Conservation (phyloP, 495 filamentous ascomycete species). For the Aspergillus bertholletiae region DNA sequence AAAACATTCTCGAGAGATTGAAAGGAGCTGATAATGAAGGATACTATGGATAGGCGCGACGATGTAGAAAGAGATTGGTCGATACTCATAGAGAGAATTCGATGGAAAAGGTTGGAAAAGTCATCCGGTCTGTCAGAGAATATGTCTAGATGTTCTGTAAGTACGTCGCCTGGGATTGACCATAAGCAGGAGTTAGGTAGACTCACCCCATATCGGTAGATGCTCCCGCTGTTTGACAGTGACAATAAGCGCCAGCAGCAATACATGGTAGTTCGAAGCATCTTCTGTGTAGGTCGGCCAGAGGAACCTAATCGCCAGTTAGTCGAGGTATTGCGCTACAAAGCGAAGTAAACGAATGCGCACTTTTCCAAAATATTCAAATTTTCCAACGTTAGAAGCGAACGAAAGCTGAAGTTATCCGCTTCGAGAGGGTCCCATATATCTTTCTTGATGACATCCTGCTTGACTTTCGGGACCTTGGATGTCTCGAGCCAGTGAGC, state of each 20-base stretch:
- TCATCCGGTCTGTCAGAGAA: conserved; percentile 75
- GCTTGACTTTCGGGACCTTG: conserved; percentile 72
- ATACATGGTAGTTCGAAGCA: conserved; percentile 84
- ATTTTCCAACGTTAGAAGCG: conserved; percentile 81
- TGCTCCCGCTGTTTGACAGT: conserved; percentile 87
- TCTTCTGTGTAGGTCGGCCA: conserved; percentile 93
- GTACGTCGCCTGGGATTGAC: not conserved
- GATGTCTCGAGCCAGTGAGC: conserved; percentile 75
- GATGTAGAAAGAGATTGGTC: conserved; percentile 67
- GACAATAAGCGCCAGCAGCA: conserved; percentile 78
- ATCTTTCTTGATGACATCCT: conserved; percentile 79
- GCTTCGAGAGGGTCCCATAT: conserved; percentile 89
- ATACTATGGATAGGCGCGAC: conserved; percentile 74
- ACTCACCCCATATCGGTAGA: conserved; percentile 78
- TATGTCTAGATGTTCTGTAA: conserved; percentile 48
- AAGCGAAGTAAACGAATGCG: conserved; percentile 9
- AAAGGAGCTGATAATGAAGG: conserved; percentile 86
- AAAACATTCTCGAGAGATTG: conserved; percentile 88
- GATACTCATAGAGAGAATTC: conserved; percentile 83
- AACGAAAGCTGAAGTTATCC: conserved; percentile 70
- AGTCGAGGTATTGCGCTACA: conserved; percentile 7
- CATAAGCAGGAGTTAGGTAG: not conserved
- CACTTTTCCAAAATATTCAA: conserved; percentile 88
- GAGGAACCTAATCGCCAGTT: conserved; percentile 60
- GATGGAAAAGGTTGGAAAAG: conserved; percentile 88